Evolutionary conservation across 805 yeast genomes (phyloP).

Genomic region (Priceomyces carsonii): DNA sequence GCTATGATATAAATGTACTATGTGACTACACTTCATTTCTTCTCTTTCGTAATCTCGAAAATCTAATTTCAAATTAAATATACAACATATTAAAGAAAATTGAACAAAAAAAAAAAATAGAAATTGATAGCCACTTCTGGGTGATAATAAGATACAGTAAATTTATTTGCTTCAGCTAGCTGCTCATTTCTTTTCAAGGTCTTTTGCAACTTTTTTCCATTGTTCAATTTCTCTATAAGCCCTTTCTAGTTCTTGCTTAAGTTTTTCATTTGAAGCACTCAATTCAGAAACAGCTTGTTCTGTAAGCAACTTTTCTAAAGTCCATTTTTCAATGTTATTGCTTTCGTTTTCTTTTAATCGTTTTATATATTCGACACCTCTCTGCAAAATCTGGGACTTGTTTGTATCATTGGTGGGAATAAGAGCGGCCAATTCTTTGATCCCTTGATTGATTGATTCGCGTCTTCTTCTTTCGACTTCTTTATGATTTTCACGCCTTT

Average conservation of each 20-base stretch:
- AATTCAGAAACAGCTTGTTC: conserved; percentile 91
- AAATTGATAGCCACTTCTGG: no score
- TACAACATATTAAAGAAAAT: no score
- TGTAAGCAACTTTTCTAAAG: conserved; percentile 85
- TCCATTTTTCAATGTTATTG: conserved; percentile 90
- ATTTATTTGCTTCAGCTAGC: background rate
- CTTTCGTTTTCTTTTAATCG: conserved; percentile 88
- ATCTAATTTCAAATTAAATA: no score
- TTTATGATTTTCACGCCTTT: conserved; percentile 87
- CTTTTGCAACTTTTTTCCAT: conserved; percentile 54
- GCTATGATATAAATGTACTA: no score
- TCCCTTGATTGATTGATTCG: conserved; percentile 85
- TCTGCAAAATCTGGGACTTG: conserved; percentile 83
- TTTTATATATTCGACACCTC: conserved; percentile 89
- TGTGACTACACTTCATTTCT: no score
- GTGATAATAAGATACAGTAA: no score
- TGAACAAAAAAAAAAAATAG: no score
- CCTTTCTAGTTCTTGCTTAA: conserved; percentile 83
- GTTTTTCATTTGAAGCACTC: conserved; percentile 80
- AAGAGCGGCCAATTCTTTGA: conserved; percentile 71
- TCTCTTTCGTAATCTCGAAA: no score
- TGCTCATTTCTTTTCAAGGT: conserved; percentile 25
- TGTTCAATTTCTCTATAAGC: conserved; percentile 91
- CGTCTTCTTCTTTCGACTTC: conserved; percentile 94
- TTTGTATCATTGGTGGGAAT: conserved; percentile 84